phyloP scores from a whole-genome alignment of 2,329 filamentous ascomycete species.

The Coniella lustricola region DNA sequence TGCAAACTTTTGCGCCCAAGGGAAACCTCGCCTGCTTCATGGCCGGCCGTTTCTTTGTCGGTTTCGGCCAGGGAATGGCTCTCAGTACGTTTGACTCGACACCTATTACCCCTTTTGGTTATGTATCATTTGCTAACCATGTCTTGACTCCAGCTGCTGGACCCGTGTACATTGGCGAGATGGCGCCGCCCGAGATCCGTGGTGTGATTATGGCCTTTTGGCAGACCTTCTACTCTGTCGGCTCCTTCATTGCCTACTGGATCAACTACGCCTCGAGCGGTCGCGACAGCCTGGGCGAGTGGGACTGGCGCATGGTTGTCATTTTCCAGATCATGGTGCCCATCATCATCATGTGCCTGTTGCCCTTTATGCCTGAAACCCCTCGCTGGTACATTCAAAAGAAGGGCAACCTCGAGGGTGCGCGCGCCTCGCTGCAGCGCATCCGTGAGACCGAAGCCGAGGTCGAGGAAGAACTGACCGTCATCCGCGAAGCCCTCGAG shows the following conservation, averaged over 20 bases:
- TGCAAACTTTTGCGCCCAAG: constrained; percentile 58
- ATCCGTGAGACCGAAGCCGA: constrained; percentile 60
- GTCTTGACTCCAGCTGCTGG: constrained; percentile 47
- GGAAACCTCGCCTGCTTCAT: constrained; percentile 60
- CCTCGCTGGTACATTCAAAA: constrained; percentile 63
- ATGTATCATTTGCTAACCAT: constrained; percentile 3
- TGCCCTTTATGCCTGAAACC: constrained; percentile 61
- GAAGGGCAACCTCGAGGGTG: constrained; percentile 52
- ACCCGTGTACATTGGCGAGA: constrained; percentile 64
- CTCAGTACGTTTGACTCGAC: constrained; percentile 24
- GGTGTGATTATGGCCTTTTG: constrained; percentile 64
- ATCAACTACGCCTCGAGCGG: constrained; percentile 58
- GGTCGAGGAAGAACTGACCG: constrained; percentile 58
- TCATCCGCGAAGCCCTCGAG: constrained; percentile 61
- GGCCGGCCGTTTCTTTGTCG: constrained; percentile 60
- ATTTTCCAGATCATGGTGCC: constrained; percentile 68
- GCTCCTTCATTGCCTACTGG: constrained; percentile 58
- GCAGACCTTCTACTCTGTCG: constrained; percentile 62
- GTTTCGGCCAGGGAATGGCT: constrained; percentile 63
- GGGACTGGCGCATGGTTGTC: constrained; percentile 68
- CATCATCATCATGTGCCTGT: constrained; percentile 49
- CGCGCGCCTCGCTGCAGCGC: constrained; percentile 46
- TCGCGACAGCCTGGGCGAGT: constrained; percentile 51
- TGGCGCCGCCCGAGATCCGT: constrained; percentile 56
- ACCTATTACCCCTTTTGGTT: background rate